Evolutionary conservation across 768 basidiomycete species (phyloP).

Genomic region (Solioccasus polychromus): DNA sequence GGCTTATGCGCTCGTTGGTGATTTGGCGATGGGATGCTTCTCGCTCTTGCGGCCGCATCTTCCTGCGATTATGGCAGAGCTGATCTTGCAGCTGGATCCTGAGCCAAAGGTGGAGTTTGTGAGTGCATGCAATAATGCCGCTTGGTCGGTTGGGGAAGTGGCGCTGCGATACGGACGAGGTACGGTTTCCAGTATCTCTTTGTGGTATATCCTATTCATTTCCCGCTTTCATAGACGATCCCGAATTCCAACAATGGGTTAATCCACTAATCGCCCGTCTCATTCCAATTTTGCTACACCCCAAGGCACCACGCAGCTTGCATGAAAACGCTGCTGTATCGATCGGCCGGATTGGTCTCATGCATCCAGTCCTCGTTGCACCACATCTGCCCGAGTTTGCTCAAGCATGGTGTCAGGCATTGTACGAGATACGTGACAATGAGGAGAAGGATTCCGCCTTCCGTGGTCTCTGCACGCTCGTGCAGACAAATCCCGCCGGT

Average conservation of each 20-base stretch:
- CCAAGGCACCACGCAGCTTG: constrained; percentile 89
- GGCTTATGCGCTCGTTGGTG: constrained; percentile 96
- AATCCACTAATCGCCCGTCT: constrained; percentile 81
- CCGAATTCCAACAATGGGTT: constrained; percentile 92
- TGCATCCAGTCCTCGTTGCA: constrained; percentile 86
- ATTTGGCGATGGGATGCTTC: constrained; percentile 97
- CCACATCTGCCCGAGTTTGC: constrained; percentile 89
- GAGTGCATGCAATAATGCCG: constrained; percentile 97
- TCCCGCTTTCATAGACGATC: constrained; percentile 50
- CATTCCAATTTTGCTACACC: constrained; percentile 89
- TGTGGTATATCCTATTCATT: constrained; percentile 2
- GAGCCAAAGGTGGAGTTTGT: constrained; percentile 93
- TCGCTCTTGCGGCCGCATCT: constrained; percentile 79
- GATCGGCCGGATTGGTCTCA: constrained; percentile 92
- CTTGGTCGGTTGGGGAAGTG: constrained; percentile 99
- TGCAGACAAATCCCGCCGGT: constrained; percentile 91
- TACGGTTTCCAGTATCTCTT: constrained; percentile 24
- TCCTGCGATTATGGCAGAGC: constrained; percentile 84
- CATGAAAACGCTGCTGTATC: constrained; percentile 99
- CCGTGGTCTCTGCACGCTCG: constrained; percentile 93
- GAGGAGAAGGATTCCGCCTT: constrained; percentile 99
- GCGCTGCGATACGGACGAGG: constrained; percentile 87
- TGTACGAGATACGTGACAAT: constrained; percentile 98
- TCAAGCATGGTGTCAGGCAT: constrained; percentile 93
- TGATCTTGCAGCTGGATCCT: constrained; percentile 86